Base-by-base conservation (phyloP, 192 early-diverging fungal genomes). In the Paraglomus occultum region DNA sequence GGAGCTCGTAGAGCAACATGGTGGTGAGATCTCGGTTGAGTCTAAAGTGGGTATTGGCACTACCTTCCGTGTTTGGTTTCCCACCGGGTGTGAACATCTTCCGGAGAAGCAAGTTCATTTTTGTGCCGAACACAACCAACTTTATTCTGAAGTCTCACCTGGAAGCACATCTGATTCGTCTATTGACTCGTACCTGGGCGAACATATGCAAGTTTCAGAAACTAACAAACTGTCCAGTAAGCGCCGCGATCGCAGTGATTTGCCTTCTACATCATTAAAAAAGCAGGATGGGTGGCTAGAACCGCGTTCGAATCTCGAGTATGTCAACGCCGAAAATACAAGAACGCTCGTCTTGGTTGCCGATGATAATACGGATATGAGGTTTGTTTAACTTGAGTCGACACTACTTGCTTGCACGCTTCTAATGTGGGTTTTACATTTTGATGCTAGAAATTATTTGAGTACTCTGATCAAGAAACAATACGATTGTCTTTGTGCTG, bases 1-100 rank as follows among this genome's bases (percentile, higher is more conserved):
- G 49, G 85, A 88, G 67, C 63, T 88, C 12, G 77, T 83, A 0
- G 78, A 79, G 23, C 67, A 83, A 1, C 85, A 85, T 71, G 81
- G 81, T 1, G 87, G 87, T 8, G 48, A 46, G 1, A 76, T 88
- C 0, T 60, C 63, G 0, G 73, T 87, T 0, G 44, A 59, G 0
- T 83, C 81, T 8, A 71, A 52, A 2, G 44, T 84, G 14, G 82
- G 77, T 8, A 64, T 72, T 18, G 85, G 87, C 1, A 71, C 81
- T 8, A 81, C 79, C 22, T 84, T 87, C 53, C 71, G 53, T 31
- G 73, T 87, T 2, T 67, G 62, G 57, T 76, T 87, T 44, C 84
- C 85, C n/a, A 71, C 79, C 47, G 85, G 85, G 9, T 67, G 68
- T 15, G 22, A 49, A 1, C 85, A 87, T 44, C 72, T 83, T 14